Evolutionary conservation across 2,329 filamentous ascomycete species (phyloP), one percentile per base, ranked within the genome.

Genomic region (Truncatella angustata): DNA sequence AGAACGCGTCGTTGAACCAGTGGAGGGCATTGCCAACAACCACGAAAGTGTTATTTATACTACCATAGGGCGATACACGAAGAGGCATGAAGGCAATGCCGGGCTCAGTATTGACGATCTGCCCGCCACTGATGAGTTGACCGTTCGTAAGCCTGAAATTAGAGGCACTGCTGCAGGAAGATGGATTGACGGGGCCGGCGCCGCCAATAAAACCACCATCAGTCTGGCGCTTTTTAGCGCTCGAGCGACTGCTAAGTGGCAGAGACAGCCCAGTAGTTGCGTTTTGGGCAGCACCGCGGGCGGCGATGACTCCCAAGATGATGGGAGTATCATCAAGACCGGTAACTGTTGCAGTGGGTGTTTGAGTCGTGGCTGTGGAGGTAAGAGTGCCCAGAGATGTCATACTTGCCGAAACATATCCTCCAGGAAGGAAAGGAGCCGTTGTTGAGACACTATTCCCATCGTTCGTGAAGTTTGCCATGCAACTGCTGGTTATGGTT

Each of bases 1-100:
- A 45, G 20, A 61, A 61, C 2, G 40, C 45, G 10, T 28, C 44
- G 46, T 61, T 61, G 40, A 18, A 44, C 59, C 59, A 61, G 47
- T 53, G 21, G 6, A 60, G 44, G 26, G 44, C 20, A 34, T 21
- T 30, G 16, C 35, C 30, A 36, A 51, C 18, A 14, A 32, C 18
- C 37, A 48, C 54, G 10, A 42, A 47, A 4, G 52, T 53, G 14
- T 14, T 45, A 39, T 51, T 51, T 20, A 46, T 35, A 9, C 48
- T 43, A 4, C 50, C 40, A 18, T 18, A 6, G 4, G 54, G 39
- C 30, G 26, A 43, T 20, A 52, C 52, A 2, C 21, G 36, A 39
- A 58, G 49, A 6, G 39, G 42, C 6, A 47, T 49, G 48, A 50
- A 56, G 3, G 12, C 28, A 3, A 53, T 32, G 5, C 53, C 56